phyloP scores from a whole-genome alignment of 176 grass and related monocot species.

The Carex myosuroides region DNA sequence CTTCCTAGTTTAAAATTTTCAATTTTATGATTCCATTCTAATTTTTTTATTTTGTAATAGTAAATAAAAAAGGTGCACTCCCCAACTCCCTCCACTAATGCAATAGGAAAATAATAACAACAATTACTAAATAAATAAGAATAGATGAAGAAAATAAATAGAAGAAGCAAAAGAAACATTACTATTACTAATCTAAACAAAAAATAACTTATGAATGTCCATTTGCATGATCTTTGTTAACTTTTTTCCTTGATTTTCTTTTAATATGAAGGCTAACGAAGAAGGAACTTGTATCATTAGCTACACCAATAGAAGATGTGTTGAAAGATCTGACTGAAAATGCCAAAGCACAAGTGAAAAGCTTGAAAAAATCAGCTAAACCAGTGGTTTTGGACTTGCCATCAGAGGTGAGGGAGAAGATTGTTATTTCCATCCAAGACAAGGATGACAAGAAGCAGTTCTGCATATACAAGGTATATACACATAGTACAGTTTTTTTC shows the following conservation, averaged over 20 bases:
- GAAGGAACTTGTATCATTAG: conserved; percentile 36
- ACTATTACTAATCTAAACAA: not conserved
- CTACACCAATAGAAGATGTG: conserved; percentile 43
- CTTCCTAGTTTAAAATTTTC: no score
- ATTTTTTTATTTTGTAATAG: not conserved
- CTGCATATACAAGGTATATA: conserved; percentile 49
- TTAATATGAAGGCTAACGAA: conserved; percentile 52
- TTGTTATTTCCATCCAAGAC: conserved; percentile 70
- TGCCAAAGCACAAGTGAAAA: conserved; percentile 29
- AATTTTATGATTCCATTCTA: not conserved
- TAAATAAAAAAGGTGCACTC: not conserved
- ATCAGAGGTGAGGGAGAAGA: conserved; percentile 43
- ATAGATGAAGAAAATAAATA: not conserved
- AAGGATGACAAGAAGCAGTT: conserved; percentile 51
- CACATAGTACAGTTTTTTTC: not conserved
- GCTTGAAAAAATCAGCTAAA: conserved; percentile 20
- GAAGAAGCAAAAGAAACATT: not conserved
- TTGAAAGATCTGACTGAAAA: conserved; percentile 39
- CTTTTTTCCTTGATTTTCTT: not conserved
- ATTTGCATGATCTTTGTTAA: conserved; percentile 1
- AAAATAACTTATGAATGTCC: not conserved
- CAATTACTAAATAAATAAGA: not conserved
- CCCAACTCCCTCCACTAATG: not conserved
- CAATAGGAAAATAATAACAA: not conserved
- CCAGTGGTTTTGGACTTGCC: conserved; percentile 37